Conservation (phyloP, 495 filamentous ascomycete species). For the Jackrogersella multiformis region DNA sequence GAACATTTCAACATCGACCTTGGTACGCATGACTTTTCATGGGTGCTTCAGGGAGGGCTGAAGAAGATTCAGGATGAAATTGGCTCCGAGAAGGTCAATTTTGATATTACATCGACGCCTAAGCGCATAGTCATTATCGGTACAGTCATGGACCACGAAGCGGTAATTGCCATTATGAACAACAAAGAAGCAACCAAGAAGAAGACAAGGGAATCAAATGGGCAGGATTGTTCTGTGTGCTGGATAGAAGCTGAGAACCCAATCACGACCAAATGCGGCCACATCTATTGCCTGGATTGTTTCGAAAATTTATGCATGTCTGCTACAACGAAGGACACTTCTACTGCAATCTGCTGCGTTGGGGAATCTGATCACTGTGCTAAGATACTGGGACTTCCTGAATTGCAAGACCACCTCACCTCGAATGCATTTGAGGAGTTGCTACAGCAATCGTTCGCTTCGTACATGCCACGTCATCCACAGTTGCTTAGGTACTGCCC, state of each 20-base stretch:
- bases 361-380: constrained; percentile 43
- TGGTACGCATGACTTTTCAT: constrained; percentile 37
- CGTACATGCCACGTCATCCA: constrained; percentile 50
- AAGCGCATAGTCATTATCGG: constrained; percentile 47
- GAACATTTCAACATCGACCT: constrained; percentile 41
- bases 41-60: constrained; percentile 55
- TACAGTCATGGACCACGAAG: constrained; percentile 32
- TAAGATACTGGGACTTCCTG: constrained; percentile 40
- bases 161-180: constrained; percentile 24
- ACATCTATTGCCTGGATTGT: constrained; percentile 59
- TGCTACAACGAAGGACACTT: constrained; percentile 14
- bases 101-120: constrained; percentile 46
- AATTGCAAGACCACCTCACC: constrained; percentile 51
- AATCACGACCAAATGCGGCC: constrained; percentile 50
- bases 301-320: constrained; percentile 51
- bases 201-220: neutral
- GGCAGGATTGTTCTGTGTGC: constrained; percentile 52
- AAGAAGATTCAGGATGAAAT: constrained; percentile 46
- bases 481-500: constrained; percentile 51
- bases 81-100: constrained; percentile 42
- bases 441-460: constrained; percentile 49
- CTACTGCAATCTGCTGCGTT: constrained; percentile 44
- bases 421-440: constrained; percentile 51
- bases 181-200: neutral
- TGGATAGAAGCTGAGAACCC: constrained; percentile 52